Percentiles rank a stretch among this genome's conserved stretches.
Conservation (phyloP, 1,284 basidiomycete species). For the Stereum hirsutum region DNA sequence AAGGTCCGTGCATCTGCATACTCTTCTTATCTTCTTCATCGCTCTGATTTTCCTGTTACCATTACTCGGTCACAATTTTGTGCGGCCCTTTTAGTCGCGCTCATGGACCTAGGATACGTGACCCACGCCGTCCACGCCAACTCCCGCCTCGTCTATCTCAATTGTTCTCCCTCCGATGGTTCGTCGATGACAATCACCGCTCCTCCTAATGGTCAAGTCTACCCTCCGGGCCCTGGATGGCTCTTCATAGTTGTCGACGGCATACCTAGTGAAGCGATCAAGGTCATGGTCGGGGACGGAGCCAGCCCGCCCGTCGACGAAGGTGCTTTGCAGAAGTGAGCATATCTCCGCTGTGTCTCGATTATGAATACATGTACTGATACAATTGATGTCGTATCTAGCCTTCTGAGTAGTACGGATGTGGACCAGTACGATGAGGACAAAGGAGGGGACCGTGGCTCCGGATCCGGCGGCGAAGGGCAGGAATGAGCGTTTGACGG, state of each 20-base stretch:
- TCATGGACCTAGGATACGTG: constrained; percentile 75
- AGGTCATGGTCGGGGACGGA: constrained; percentile 66
- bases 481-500: too few relatives aligned
- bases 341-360: constrained; percentile 4
- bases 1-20: constrained; percentile 20
- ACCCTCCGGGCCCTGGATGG: constrained; percentile 79
- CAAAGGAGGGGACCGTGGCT: constrained; percentile 20
- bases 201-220: constrained; percentile 55
- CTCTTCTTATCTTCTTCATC: not conserved
- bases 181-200: constrained; percentile 35
- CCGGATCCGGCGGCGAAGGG: too few relatives aligned
- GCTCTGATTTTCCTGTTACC: not conserved
- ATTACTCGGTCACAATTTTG: not conserved
- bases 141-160: constrained; percentile 65
- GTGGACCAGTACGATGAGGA: constrained; percentile 43
- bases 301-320: constrained; percentile 46
- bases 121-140: constrained; percentile 77
- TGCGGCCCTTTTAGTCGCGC: constrained; percentile 34
- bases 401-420: constrained; percentile 32
- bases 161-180: constrained; percentile 24
- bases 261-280: constrained; percentile 57
- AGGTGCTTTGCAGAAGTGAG: constrained; percentile 46
- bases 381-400: constrained; percentile 13
- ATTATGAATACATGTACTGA: constrained; percentile 1
- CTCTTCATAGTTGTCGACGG: constrained; percentile 63